Evolutionary conservation across 441 rosid species (phyloP).

Genomic region (Jatropha multifida): DNA sequence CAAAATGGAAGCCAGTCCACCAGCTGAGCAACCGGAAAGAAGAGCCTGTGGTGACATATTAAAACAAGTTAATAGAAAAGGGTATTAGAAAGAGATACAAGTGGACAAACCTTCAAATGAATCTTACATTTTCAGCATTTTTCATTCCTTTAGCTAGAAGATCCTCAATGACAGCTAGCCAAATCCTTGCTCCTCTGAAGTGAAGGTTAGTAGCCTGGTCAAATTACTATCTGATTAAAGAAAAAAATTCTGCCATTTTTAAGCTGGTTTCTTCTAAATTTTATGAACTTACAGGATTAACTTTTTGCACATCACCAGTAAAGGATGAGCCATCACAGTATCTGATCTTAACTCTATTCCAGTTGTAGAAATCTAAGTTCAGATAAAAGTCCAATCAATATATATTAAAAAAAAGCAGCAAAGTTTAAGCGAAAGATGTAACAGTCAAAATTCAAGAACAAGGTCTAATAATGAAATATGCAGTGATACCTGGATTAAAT

Average conservation of each 20-base stretch:
- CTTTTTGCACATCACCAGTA: constrained; percentile 80
- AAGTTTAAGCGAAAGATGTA: neutral
- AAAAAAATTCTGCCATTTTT: constrained; percentile 4
- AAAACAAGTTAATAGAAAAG: neutral
- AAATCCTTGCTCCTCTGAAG: constrained; percentile 93
- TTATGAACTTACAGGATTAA: constrained; percentile 57
- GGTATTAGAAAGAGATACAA: neutral
- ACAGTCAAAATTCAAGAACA: neutral
- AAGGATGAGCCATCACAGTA: constrained; percentile 94
- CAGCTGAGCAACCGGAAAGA: constrained; percentile 96
- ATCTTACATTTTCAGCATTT: constrained; percentile 67
- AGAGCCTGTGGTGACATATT: constrained; percentile 52
- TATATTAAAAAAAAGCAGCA: neutral
- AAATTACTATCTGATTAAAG: constrained; percentile 33
- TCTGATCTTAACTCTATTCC: constrained; percentile 90
- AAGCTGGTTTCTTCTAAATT: constrained; percentile 16
- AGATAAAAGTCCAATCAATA: constrained; percentile 2
- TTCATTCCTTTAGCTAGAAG: constrained; percentile 77
- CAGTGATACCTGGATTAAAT: constrained; percentile 64
- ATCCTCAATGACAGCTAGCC: constrained; percentile 75
- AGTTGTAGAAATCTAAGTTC: constrained; percentile 70
- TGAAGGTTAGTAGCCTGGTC: constrained; percentile 86
- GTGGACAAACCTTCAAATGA: neutral
- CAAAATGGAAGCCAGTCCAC: constrained; percentile 87
- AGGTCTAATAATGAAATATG: neutral